Percentiles rank a stretch among this genome's conserved stretches.
phyloP scores from a whole-genome alignment of 2,329 filamentous ascomycete species.

The Aotearoamyces nothofagi region DNA sequence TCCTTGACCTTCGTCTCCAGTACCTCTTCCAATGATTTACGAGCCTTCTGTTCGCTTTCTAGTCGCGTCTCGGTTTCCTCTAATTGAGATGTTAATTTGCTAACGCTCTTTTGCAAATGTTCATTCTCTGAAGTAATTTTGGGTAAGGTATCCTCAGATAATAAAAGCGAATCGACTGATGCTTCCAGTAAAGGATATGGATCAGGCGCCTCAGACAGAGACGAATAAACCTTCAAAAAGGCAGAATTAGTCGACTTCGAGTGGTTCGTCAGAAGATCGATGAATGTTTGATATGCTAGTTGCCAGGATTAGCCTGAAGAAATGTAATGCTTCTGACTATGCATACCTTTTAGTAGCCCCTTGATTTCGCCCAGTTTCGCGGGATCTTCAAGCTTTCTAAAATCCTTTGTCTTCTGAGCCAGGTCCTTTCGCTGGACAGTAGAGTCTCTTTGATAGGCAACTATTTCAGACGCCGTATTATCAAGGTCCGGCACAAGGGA shows the following conservation, averaged over 20 bases:
- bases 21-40: slow-evolving; percentile 61
- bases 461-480: slow-evolving; percentile 86
- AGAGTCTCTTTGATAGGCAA: slow-evolving; percentile 86
- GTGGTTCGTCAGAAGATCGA: slow-evolving; percentile 90
- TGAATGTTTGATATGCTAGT: slow-evolving; percentile 87
- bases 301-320: background rate
- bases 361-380: slow-evolving; percentile 83
- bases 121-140: slow-evolving; percentile 81
- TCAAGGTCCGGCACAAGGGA: slow-evolving; percentile 75
- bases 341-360: slow-evolving; percentile 64
- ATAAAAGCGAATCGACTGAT: slow-evolving; percentile 82
- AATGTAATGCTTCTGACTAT: background rate
- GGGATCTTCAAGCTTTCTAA: slow-evolving; percentile 81
- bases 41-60: slow-evolving; percentile 59
- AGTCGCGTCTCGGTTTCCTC: slow-evolving; percentile 70
- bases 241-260: slow-evolving; percentile 88
- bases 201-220: slow-evolving; percentile 87
- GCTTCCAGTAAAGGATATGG: slow-evolving; percentile 93
- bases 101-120: slow-evolving; percentile 66
- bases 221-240: slow-evolving; percentile 85
- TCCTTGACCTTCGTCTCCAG: slow-evolving; percentile 75
- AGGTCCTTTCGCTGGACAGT: slow-evolving; percentile 91
- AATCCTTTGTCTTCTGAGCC: slow-evolving; percentile 98
- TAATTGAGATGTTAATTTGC: slow-evolving; percentile 61
- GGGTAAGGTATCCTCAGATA: slow-evolving; percentile 83